Percentiles rank a stretch among this genome's conserved stretches.
Conservation (phyloP, 371 early-diverging fungal species). For the Actinomortierella ambigua region DNA sequence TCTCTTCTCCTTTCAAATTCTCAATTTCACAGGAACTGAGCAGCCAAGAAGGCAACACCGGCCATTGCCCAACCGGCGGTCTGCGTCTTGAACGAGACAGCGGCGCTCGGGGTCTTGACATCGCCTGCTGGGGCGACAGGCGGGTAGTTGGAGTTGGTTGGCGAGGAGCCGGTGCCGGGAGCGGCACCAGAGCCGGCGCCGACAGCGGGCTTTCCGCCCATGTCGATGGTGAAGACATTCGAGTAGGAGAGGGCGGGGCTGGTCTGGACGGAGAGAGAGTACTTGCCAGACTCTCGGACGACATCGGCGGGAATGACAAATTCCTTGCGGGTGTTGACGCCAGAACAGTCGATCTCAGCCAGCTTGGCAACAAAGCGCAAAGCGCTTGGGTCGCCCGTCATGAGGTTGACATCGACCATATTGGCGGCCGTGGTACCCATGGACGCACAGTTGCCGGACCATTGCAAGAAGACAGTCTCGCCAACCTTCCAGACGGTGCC, state of each 20-base stretch:
- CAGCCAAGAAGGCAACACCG: too few species aligned
- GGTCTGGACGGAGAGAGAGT: constrained; percentile 40
- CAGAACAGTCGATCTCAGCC: constrained; percentile 35
- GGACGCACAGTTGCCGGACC: constrained; percentile 35
- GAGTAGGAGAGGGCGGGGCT: constrained; percentile 36
- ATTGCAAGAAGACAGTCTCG: constrained; percentile 32
- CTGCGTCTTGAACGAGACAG: too few species aligned
- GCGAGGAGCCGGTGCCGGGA: not conserved
- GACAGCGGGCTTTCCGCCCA: not conserved
- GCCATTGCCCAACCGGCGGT: too few species aligned
- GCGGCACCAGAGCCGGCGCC: not conserved
- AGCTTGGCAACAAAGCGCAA: constrained; percentile 34
- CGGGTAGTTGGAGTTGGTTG: too few species aligned
- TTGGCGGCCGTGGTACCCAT: constrained; percentile 26
- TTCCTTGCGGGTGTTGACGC: constrained; percentile 32
- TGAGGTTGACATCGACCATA: constrained; percentile 28
- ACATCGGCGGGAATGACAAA: constrained; percentile 24
- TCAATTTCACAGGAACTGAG: too few species aligned
- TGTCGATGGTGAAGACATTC: constrained; percentile 22
- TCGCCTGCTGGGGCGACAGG: too few species aligned
- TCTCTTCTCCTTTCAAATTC: too few species aligned
- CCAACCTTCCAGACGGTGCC: constrained; percentile 35
- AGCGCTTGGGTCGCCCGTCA: constrained; percentile 25
- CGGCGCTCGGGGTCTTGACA: too few species aligned
- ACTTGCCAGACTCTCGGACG: constrained; percentile 13